phyloP scores from a whole-genome alignment of 192 early-diverging fungal genomes.

The Jimgerdemannia flammicorona region DNA sequence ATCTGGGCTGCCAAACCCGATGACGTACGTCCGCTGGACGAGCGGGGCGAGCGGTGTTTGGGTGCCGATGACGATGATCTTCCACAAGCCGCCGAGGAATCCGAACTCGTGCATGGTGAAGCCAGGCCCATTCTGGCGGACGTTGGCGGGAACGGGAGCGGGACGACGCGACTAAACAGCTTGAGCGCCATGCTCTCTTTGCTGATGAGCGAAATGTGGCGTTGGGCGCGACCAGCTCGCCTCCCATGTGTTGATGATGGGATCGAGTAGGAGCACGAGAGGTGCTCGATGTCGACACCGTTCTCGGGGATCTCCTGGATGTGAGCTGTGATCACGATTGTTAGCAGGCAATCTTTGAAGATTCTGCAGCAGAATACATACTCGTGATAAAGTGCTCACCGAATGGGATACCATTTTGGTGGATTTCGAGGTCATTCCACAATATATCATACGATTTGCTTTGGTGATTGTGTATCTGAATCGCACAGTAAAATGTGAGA shows the following conservation, averaged over 20 bases:
- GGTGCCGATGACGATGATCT: background rate
- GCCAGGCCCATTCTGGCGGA: background rate
- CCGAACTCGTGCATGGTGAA: background rate
- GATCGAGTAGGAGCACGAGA: background rate
- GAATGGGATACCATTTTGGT: no score
- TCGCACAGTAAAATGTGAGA: no score
- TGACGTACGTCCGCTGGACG: background rate
- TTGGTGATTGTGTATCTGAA: no score
- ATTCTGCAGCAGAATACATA: no score
- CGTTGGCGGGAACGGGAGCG: background rate
- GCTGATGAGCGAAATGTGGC: no score
- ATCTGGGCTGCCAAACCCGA: background rate
- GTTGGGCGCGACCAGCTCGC: no score
- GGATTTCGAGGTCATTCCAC: no score
- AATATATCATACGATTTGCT: no score
- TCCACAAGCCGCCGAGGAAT: conserved; percentile 1
- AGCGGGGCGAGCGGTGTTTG: background rate
- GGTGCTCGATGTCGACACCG: background rate
- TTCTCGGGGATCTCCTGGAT: conserved; percentile 1
- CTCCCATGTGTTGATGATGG: no score
- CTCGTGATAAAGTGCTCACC: no score
- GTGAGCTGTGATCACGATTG: background rate
- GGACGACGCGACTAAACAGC: background rate
- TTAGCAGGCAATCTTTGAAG: no score
- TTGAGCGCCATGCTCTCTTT: background rate